Percentiles rank a stretch among this genome's conserved stretches.
These are phyloP conservation scores for Cladophialophora yegresii DNA, from an alignment of 2,329 filamentous ascomycete genomes.

Conservation along the genomic window DNA sequence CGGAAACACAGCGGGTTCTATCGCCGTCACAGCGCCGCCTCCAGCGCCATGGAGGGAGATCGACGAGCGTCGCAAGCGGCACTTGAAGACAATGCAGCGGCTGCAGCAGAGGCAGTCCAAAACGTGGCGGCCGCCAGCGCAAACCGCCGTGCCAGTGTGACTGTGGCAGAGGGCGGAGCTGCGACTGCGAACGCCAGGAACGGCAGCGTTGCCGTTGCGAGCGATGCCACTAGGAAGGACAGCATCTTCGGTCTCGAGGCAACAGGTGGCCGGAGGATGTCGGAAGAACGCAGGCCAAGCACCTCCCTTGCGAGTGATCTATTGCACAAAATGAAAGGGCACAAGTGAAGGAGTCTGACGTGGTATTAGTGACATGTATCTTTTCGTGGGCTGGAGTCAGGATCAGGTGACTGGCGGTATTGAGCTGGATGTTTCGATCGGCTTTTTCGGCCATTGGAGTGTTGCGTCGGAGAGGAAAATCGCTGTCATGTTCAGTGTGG, in stretches of 20 bases:
- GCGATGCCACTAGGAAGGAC: conserved; percentile 35
- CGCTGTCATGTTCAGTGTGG: neutral
- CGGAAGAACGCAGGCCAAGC: conserved; percentile 31
- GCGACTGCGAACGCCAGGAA: conserved; percentile 33
- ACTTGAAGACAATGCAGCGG: conserved; percentile 26
- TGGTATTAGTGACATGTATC: neutral
- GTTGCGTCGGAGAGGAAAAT: neutral
- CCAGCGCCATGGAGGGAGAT: conserved; percentile 33
- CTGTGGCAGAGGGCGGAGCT: conserved; percentile 29
- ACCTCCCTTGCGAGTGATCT: conserved; percentile 35
- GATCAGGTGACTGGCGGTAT: neutral
- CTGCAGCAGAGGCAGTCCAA: conserved; percentile 29
- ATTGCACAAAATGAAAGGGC: conserved; percentile 35
- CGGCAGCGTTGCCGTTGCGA: conserved; percentile 36
- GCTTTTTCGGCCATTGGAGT: neutral
- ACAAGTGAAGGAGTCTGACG: conserved; percentile 4
- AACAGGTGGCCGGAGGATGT: conserved; percentile 32
- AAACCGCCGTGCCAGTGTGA: conserved; percentile 26
- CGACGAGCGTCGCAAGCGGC: conserved; percentile 32
- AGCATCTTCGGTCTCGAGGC: conserved; percentile 36
- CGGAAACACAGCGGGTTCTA: conserved; percentile 35
- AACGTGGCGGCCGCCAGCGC: conserved; percentile 30
- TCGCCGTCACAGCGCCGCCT: conserved; percentile 36
- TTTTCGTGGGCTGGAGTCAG: neutral
- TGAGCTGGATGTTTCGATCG: neutral